Percentiles rank a stretch among this genome's conserved stretches.
Conservation (phyloP, 1,284 basidiomycete species). For the Apiotrichum domesticum region DNA sequence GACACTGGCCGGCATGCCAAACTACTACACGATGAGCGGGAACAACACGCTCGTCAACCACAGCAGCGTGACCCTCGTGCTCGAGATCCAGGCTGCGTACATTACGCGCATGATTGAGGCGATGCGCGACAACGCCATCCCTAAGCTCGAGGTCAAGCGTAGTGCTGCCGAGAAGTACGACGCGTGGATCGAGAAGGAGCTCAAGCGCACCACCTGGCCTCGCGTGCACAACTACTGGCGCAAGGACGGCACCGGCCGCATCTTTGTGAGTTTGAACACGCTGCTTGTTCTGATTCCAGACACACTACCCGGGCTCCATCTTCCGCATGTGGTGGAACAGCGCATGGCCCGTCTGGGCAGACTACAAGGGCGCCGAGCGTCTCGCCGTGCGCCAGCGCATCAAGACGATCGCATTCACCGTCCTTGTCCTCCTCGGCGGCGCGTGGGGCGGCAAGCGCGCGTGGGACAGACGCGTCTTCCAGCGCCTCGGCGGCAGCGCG, state of each 20-base stretch:
- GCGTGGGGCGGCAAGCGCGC: not conserved
- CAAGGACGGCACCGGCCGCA: conserved; percentile 14
- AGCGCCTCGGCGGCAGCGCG: not conserved
- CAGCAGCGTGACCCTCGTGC: conserved; percentile 11
- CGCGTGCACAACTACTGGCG: conserved; percentile 19
- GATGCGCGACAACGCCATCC: conserved; percentile 15
- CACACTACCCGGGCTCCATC: conserved; percentile 17
- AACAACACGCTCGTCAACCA: conserved; percentile 28
- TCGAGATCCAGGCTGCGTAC: conserved; percentile 18
- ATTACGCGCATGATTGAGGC: conserved; percentile 11
- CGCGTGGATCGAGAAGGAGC: conserved; percentile 8
- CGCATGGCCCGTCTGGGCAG: conserved; percentile 10
- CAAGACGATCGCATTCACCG: conserved; percentile 1
- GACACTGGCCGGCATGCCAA: conserved; percentile 22
- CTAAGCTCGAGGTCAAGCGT: conserved; percentile 16
- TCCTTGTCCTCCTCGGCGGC: not conserved
- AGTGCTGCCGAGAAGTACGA: conserved; percentile 14
- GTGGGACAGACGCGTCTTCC: not conserved
- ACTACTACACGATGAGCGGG: conserved; percentile 29
- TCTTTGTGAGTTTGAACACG: conserved; percentile 6
- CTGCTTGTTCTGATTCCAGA: not conserved
- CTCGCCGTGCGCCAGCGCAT: conserved; percentile 10
- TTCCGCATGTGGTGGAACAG: conserved; percentile 15
- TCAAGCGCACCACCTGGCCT: conserved; percentile 15
- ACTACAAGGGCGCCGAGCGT: conserved; percentile 16